These are phyloP conservation scores for Colletotrichum sidae DNA, from an alignment of 2,329 filamentous ascomycete species.

Conservation along the genomic window DNA sequence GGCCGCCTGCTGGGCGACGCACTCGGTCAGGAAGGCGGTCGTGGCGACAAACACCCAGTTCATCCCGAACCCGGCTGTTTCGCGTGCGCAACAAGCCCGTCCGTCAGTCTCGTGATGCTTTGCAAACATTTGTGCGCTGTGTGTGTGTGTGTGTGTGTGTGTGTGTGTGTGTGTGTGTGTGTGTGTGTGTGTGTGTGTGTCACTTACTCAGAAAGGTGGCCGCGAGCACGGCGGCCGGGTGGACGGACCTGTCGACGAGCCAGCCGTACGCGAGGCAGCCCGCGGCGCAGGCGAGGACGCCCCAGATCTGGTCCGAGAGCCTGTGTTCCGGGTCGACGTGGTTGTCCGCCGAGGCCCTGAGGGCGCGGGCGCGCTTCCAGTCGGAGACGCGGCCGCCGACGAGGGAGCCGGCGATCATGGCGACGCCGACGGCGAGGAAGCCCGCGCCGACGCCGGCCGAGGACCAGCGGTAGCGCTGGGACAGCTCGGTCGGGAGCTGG, in stretches of 20 bases:
- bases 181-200: background rate
- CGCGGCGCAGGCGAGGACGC: conserved; percentile 50
- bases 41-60: conserved; percentile 56
- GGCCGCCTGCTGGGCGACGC: conserved; percentile 51
- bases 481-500: conserved; percentile 44
- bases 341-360: conserved; percentile 31
- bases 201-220: conserved; percentile 46
- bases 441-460: conserved; percentile 48
- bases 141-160: background rate
- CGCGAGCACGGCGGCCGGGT: conserved; percentile 44
- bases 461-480: conserved; percentile 48
- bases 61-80: conserved; percentile 49
- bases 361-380: conserved; percentile 43
- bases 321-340: conserved; percentile 51
- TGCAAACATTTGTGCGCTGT: background rate
- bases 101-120: conserved; percentile 1
- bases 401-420: conserved; percentile 48
- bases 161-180: background rate
- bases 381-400: conserved; percentile 52
- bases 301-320: conserved; percentile 52
- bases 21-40: conserved; percentile 55
- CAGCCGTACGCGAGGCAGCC: conserved; percentile 56
- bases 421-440: conserved; percentile 44
- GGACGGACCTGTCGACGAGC: conserved; percentile 46
- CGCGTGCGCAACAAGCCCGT: conserved; percentile 14